Base-by-base conservation (phyloP, 140 eudicot genomes). In the Erigeron philadelphicus region DNA sequence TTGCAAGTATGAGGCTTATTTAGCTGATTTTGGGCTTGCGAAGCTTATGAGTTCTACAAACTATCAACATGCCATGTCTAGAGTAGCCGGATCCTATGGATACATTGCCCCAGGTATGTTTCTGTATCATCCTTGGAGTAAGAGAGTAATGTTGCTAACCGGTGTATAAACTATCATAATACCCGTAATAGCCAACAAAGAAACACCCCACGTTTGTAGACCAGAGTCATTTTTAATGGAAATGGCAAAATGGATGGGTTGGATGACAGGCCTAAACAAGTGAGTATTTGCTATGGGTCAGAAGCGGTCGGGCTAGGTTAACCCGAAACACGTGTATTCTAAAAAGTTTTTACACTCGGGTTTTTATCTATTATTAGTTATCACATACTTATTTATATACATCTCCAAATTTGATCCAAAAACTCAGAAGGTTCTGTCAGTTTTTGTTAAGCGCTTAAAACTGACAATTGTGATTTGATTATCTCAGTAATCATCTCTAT, bases 21-120 rank as follows among this genome's bases (percentile, higher is more conserved):
- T 92, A 79, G 98, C 98, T 0, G 98, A 92, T 83, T 92, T 92
- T 61, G 98, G 98, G 56, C 88, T 92, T 61, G 98, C 98, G 0
- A 92, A 86, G 88, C 88, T 86, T 2, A 88, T 92, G 96, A 89
- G 78, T 72, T 84, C 98, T n/a, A 80, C 95, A 2, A 79, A 75
- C 44, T 92, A 92, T 76, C 98, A 91, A 6, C 96, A 91, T 68
- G 96, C 96, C 6, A 92, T 92, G 88, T 88, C 98, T 57, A 75
- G 86, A 70, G 87, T 92, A 4, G 98, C 96, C 9, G 98, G 98
- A 25, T 92, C 98, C 11, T 88, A 92, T 12, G 96, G 96, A 25
- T 92, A 92, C 68, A 92, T 92, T 19, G 98, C 98, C 43, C 98
- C 98, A 88, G 96, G 98, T 85, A 84, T 82, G 96, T 75, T 10